Evolutionary conservation across 2,329 filamentous ascomycete genomes (phyloP).

Genomic region (Aspergillus phoenicis): DNA sequence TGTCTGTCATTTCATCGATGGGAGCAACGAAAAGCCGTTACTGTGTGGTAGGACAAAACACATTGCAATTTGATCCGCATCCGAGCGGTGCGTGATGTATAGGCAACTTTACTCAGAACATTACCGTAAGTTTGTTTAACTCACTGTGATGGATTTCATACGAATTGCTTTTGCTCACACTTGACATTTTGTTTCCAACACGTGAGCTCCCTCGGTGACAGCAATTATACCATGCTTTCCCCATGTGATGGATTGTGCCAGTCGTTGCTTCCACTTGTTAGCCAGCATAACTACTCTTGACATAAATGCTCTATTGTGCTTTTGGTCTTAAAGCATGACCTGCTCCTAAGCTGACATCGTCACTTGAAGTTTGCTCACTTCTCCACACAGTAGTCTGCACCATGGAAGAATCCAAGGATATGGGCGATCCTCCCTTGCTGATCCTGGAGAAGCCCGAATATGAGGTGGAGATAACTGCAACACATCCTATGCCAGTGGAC

Average conservation of each 20-base stretch:
- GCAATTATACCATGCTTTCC: constrained; percentile 3
- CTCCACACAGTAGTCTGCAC: neutral
- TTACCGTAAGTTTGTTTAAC: neutral
- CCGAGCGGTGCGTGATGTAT: neutral
- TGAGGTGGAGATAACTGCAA: constrained; percentile 9
- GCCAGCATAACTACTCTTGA: too few species aligned
- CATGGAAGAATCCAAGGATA: constrained; percentile 22
- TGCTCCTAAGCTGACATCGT: too few species aligned
- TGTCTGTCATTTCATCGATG: neutral
- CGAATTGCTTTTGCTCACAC: neutral
- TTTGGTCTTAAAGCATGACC: neutral
- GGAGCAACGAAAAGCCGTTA: neutral
- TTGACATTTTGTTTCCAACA: neutral
- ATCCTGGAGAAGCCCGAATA: constrained; percentile 5
- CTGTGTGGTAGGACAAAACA: neutral
- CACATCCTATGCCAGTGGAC: constrained; percentile 7
- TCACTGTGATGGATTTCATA: neutral
- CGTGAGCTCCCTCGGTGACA: neutral
- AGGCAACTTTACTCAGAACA: neutral
- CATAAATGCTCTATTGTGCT: neutral
- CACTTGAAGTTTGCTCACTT: neutral
- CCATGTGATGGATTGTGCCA: neutral
- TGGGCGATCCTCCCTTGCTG: constrained; percentile 7
- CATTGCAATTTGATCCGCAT: neutral
- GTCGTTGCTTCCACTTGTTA: neutral